These are phyloP conservation scores for Cyathus striatus DNA, from an alignment of 768 basidiomycete genomes.

Conservation along the genomic window DNA sequence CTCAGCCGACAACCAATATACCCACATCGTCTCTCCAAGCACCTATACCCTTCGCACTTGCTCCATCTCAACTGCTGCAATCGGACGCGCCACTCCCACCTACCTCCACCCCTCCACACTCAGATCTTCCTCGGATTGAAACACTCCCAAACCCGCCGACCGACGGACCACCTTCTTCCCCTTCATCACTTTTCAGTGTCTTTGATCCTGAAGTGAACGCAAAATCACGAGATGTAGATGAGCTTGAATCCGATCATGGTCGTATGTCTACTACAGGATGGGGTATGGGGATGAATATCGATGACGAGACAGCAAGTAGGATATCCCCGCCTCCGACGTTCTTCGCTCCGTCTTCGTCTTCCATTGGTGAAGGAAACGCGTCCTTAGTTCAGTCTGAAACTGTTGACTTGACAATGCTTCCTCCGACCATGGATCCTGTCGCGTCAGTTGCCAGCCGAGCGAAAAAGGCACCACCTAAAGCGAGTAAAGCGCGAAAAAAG, in stretches of 20 bases:
- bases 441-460: neutral
- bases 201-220: slow-evolving; percentile 8
- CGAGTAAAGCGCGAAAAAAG: slow-evolving; percentile 13
- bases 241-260: slow-evolving; percentile 12
- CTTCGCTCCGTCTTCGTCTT: slow-evolving; percentile 41
- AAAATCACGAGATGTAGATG: slow-evolving; percentile 9
- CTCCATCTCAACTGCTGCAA: slow-evolving; percentile 22
- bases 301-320: slow-evolving; percentile 9
- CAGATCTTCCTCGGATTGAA: slow-evolving; percentile 27
- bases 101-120: slow-evolving; percentile 15
- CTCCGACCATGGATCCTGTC: slow-evolving; percentile 13
- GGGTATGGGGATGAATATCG: neutral
- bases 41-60: slow-evolving; percentile 9
- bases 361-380: slow-evolving; percentile 13
- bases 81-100: slow-evolving; percentile 26
- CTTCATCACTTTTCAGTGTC: slow-evolving; percentile 23
- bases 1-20: slow-evolving; percentile 9
- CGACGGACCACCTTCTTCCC: slow-evolving; percentile 21
- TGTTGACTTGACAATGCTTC: slow-evolving; percentile 23
- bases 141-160: slow-evolving; percentile 19
- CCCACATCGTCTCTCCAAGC: slow-evolving; percentile 13
- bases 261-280: neutral
- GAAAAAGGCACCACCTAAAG: slow-evolving; percentile 4
- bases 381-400: slow-evolving; percentile 9
- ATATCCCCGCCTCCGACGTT: slow-evolving; percentile 35